phyloP scores from a whole-genome alignment of 768 basidiomycete species.

The Hortiboletus campestris region DNA sequence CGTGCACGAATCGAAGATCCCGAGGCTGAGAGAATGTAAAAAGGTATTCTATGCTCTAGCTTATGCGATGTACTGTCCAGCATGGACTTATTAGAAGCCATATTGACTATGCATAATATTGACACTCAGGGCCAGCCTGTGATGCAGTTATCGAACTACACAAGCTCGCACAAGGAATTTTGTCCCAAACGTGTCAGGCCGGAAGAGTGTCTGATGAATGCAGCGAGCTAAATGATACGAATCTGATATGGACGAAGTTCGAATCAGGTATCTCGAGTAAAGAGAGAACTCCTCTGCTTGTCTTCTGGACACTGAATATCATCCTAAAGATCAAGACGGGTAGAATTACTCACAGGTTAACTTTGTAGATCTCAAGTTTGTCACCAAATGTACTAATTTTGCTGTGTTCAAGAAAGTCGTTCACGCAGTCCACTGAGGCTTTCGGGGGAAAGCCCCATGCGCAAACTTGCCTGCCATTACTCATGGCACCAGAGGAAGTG shows the following conservation, averaged over 20 bases:
- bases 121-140: background rate
- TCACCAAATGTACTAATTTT: slow-evolving; percentile 41
- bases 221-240: slow-evolving; percentile 66
- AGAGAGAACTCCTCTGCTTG: slow-evolving; percentile 41
- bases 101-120: slow-evolving; percentile 13
- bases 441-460: slow-evolving; percentile 62
- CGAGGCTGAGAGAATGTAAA: slow-evolving; percentile 70
- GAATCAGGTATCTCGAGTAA: slow-evolving; percentile 54
- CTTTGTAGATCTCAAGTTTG: slow-evolving; percentile 46
- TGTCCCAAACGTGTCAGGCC: slow-evolving; percentile 34
- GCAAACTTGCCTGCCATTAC: slow-evolving; percentile 53
- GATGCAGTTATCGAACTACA: slow-evolving; percentile 45
- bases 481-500: slow-evolving; percentile 54
- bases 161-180: slow-evolving; percentile 47
- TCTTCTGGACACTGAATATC: slow-evolving; percentile 24
- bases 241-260: slow-evolving; percentile 55
- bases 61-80: slow-evolving; percentile 12
- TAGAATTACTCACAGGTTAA: slow-evolving; percentile 44
- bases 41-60: slow-evolving; percentile 25
- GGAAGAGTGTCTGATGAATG: slow-evolving; percentile 56
- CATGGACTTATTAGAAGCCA: slow-evolving; percentile 17
- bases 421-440: slow-evolving; percentile 35
- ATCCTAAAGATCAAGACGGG: background rate
- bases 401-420: slow-evolving; percentile 42
- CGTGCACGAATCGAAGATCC: slow-evolving; percentile 61